Evolutionary conservation across 208 protist genomes (phyloP), one percentile per base, ranked within the genome.

Genomic region (Spongospora subterranea): DNA sequence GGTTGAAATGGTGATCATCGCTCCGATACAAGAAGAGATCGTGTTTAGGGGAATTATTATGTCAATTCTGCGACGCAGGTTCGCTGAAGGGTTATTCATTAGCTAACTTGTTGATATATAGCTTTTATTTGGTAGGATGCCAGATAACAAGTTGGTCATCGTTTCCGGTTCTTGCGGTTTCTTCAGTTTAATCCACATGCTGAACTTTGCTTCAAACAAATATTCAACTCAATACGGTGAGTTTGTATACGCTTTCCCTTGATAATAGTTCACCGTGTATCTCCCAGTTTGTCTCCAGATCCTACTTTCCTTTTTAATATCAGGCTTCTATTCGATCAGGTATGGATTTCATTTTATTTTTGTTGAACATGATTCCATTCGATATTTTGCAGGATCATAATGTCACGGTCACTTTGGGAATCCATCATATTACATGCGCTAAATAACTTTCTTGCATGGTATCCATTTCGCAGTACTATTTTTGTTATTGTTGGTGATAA

Each of bases 21-120:
- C 71, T 6, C 71, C 71, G 35, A 82, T 82, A 6, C 71, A n/a
- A 13, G 71, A 82, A n/a, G 71, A 82, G 71, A 6, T 82, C 71
- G 71, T 82, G 6, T 82, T 82, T 43, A 6, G 71, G 6, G 71
- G 71, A 6, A 35, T 82, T n/a, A 35, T 82, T 6, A 6, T 45
- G 40, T n/a, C 35, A n/a, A 35, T 82, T n/a, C 6, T 82, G 17
- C 71, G 35, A 20, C 71, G 50, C 50, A 60, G 50, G 50, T 60
- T 6, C 6, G 50, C 50, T 24, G 50, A 60, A 29, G 50, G 50
- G 50, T 6, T 6, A 29, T 60, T 60, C 50, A 24, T 24, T 60
- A n/a, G n/a, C n/a, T n/a, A n/a, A n/a, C n/a, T 24, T 60, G 50
- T 60, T 60, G 6, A 6, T 6, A 29, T 24, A 29, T 6, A 60